Evolutionary conservation across 331 rosid species (phyloP).

Genomic region (Quercus lobata): DNA sequence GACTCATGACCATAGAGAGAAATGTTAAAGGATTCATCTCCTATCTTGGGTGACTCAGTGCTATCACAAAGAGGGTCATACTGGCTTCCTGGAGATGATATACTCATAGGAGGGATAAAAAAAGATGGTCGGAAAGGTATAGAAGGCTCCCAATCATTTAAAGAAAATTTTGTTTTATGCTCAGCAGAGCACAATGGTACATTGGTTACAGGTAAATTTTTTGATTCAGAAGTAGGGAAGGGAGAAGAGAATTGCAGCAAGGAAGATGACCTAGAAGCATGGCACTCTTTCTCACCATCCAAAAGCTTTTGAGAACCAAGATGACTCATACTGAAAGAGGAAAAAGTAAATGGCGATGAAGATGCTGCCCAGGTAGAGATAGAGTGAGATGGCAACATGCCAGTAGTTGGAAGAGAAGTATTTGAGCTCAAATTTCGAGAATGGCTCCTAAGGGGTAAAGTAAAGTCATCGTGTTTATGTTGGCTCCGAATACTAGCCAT

Average conservation of each 20-base stretch:
- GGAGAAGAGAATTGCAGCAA: slow-evolving; percentile 32
- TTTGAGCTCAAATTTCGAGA: slow-evolving; percentile 25
- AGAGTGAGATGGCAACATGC: slow-evolving; percentile 28
- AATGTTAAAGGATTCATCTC: slow-evolving; percentile 52
- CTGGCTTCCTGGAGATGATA: slow-evolving; percentile 49
- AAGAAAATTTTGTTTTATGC: slow-evolving; percentile 38
- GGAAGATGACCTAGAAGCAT: slow-evolving; percentile 27
- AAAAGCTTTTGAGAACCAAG: slow-evolving; percentile 32
- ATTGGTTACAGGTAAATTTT: slow-evolving; percentile 34
- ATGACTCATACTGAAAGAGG: slow-evolving; percentile 31
- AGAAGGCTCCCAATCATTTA: slow-evolving; percentile 90
- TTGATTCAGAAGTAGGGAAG: slow-evolving; percentile 43
- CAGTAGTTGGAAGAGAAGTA: slow-evolving; percentile 13
- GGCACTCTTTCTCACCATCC: slow-evolving; percentile 33
- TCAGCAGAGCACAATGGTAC: slow-evolving; percentile 31
- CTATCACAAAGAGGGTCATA: slow-evolving; percentile 73
- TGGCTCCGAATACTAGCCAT: slow-evolving; percentile 29
- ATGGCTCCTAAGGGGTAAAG: slow-evolving; percentile 25
- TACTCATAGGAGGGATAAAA: slow-evolving; percentile 50
- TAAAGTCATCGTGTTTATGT: slow-evolving; percentile 23
- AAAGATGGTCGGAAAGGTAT: slow-evolving; percentile 84
- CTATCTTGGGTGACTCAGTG: slow-evolving; percentile 67
- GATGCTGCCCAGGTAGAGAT: slow-evolving; percentile 36
- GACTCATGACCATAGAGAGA: slow-evolving; percentile 49
- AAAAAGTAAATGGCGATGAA: slow-evolving; percentile 33